Evolutionary conservation across 2,329 filamentous ascomycete species (phyloP).

Genomic region (Pseudopyricularia cyperi): DNA sequence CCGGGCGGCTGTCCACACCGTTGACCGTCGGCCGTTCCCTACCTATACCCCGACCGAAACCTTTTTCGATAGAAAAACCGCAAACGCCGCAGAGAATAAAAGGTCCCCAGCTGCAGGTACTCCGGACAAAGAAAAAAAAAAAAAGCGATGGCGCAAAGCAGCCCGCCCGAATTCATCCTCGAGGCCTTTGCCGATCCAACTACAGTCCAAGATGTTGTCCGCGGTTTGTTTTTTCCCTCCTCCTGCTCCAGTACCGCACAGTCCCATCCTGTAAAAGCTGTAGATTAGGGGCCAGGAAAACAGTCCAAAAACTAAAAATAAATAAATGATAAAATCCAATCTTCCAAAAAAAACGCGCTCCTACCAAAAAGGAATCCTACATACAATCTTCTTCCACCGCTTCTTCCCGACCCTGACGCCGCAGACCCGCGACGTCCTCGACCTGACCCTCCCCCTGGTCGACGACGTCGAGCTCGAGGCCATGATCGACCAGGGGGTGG

Average conservation of each 20-base stretch:
- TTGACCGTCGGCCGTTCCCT: too few species aligned
- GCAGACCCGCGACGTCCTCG: conserved; percentile 75
- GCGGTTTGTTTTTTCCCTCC: conserved; percentile 44
- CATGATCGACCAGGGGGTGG: conserved; percentile 79
- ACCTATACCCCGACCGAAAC: too few species aligned
- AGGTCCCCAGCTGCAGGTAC: conserved; percentile 1
- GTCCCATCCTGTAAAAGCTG: too few species aligned
- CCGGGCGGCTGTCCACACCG: too few species aligned
- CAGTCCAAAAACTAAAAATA: conserved; percentile 7
- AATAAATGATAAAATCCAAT: neutral
- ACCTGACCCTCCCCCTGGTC: conserved; percentile 79
- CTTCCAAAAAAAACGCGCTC: neutral
- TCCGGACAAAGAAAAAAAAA: too few species aligned
- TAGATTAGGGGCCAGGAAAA: too few species aligned
- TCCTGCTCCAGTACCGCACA: too few species aligned
- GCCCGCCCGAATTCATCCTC: conserved; percentile 77
- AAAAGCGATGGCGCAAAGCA: conserved; percentile 36
- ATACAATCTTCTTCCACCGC: conserved; percentile 98
- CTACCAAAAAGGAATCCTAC: conserved; percentile 57
- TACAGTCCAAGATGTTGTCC: conserved; percentile 83
- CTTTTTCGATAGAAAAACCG: too few species aligned
- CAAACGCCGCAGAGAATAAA: neutral
- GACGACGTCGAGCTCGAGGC: conserved; percentile 85
- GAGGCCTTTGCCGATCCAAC: conserved; percentile 86
- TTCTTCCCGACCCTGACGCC: conserved; percentile 84